Percentiles rank a stretch among this genome's conserved stretches.
These are phyloP conservation scores for Chamaecrista fasciculata DNA, from an alignment of 306 rosid species.

Conservation along the genomic window DNA sequence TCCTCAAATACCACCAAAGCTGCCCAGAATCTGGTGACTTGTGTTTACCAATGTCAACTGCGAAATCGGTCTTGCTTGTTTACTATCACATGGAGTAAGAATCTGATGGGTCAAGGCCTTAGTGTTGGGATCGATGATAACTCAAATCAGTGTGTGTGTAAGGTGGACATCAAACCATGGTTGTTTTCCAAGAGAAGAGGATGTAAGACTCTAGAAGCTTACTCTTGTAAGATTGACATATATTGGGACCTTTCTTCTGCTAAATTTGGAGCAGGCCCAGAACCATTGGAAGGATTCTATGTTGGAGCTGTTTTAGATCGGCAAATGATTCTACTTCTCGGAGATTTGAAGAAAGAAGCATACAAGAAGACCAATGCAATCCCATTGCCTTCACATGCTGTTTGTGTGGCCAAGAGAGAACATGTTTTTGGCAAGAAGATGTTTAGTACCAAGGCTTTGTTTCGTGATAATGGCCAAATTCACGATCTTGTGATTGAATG, in stretches of 20 bases:
- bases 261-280: conserved; percentile 84
- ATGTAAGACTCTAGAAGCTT: conserved; percentile 74
- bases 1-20: conserved; percentile 51
- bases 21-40: conserved; percentile 35
- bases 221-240: conserved; percentile 64
- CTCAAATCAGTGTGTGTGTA: conserved; percentile 73
- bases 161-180: conserved; percentile 93
- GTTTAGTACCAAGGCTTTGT: conserved; percentile 65
- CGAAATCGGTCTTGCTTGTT: conserved; percentile 64
- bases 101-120: conserved; percentile 88
- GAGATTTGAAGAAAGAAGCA: conserved; percentile 86
- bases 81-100: conserved; percentile 79
- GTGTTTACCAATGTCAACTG: conserved; percentile 81
- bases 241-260: conserved; percentile 90
- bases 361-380: conserved; percentile 66
- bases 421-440: conserved; percentile 79
- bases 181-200: conserved; percentile 86
- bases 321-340: conserved; percentile 81
- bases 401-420: conserved; percentile 57
- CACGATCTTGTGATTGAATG: conserved; percentile 87
- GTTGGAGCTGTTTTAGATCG: conserved; percentile 67
- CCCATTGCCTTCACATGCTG: conserved; percentile 54
- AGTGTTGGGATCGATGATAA: conserved; percentile 78
- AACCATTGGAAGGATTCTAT: conserved; percentile 74
- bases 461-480: conserved; percentile 67